Evolutionary conservation across 352 stramenopile species (phyloP), one percentile per base, ranked within the genome.

Genomic region (Phytophthora meadii): DNA sequence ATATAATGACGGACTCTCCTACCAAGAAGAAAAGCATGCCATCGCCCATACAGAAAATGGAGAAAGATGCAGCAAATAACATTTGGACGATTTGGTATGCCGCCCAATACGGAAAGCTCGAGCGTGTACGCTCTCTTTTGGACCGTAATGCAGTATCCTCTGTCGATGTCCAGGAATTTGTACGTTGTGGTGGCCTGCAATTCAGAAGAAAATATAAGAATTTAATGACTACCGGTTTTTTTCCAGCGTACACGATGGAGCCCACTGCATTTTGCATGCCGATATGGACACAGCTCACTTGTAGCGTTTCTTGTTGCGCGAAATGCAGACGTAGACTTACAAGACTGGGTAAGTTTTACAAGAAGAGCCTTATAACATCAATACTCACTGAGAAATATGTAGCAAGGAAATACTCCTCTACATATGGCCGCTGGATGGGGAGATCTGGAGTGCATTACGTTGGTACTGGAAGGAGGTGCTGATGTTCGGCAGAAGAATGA

Each of bases 21-120:
- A 56, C 32, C 36, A 61, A 54, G 34, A 65, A 53, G 60, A 65
- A 70, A 28, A 50, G 48, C 30, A 72, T 67, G 46, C 56, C 64
- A 22, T 58, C 63, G 3, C 56, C 60, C 8, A 76, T 74, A 34
- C 68, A 74, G 48, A 61, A 61, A 42, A 70, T 72, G 47, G 59
- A 72, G 11, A 27, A 22, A 4, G 65, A 72, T 8, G 51, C 58
- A 11, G 46, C 36, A 42, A 62, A 42, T 4, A 55, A 88, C 28
- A 65, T 91, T 40, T 93, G 81, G 75, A 91, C 79, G 11, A 83
- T 93, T 53, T 93, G 84, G 84, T 90, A 93, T 51, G 84, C 84
- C 9, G 73, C 84, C 4, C 77, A 82, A 51, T 76, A 81, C 17
- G 84, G 84, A 5, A 89, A 90, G 40, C 7, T 66, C 1, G 77